Percentiles rank a stretch among this genome's conserved stretches.
Evolutionary conservation across 106 monocot species (phyloP).

Genomic region (Posidonia australis): DNA sequence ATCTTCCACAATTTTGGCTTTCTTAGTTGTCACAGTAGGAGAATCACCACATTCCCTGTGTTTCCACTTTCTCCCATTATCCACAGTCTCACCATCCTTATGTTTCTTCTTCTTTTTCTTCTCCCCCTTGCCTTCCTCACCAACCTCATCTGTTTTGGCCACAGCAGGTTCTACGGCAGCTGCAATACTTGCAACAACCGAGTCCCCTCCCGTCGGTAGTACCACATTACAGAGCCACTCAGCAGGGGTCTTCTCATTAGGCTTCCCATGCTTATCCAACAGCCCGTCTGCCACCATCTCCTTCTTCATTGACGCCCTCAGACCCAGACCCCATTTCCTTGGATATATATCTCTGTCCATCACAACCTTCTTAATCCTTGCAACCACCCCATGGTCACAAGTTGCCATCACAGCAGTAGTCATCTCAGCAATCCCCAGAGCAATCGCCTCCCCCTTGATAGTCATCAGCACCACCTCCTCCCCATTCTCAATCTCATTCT

Average conservation of each 20-base stretch:
- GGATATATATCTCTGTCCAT: conserved; percentile 97
- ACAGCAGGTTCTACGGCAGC: conserved; percentile 27
- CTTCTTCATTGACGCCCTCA: conserved; percentile 82
- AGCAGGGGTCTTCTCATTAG: conserved; percentile 84
- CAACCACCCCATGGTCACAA: conserved; percentile 80
- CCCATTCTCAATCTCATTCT: conserved; percentile 82
- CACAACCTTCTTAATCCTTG: conserved; percentile 84
- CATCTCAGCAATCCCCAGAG: conserved; percentile 89
- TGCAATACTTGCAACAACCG: conserved; percentile 42
- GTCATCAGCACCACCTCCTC: conserved; percentile 93
- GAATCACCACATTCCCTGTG: no score
- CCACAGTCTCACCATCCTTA: no score
- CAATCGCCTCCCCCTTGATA: conserved; percentile 86
- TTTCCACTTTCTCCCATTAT: no score
- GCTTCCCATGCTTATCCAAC: conserved; percentile 87
- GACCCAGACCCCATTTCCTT: conserved; percentile 94
- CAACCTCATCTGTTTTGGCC: not conserved
- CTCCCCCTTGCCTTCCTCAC: conserved; percentile 14
- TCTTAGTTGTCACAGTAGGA: conserved; percentile 23
- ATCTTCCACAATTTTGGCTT: conserved; percentile 42
- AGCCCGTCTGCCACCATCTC: conserved; percentile 69
- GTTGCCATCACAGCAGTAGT: conserved; percentile 93
- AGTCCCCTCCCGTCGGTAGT: conserved; percentile 63
- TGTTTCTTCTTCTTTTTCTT: conserved; percentile 32
- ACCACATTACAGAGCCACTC: conserved; percentile 74